Percentiles rank a stretch among this genome's conserved stretches.
These are phyloP conservation scores for Pholiota molesta DNA, from an alignment of 768 basidiomycete species.

Conservation along the genomic window DNA sequence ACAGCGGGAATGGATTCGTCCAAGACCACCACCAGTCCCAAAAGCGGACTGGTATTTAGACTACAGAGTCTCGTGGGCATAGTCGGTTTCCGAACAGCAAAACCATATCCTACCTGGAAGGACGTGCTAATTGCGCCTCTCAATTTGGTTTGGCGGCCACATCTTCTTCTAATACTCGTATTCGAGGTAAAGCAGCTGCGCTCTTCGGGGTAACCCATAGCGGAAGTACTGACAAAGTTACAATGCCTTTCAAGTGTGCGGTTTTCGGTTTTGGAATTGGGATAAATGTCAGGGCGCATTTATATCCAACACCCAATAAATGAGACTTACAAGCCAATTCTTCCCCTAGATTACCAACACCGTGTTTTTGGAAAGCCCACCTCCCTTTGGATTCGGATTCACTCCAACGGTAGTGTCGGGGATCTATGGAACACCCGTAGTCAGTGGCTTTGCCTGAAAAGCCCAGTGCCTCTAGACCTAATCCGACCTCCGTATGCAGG, in stretches of 20 bases:
- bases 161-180: slow-evolving; percentile 50
- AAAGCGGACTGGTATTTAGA: slow-evolving; percentile 44
- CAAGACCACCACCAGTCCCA: slow-evolving; percentile 42
- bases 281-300: slow-evolving; percentile 44
- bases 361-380: slow-evolving; percentile 60
- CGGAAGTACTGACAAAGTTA: neutral
- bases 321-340: neutral
- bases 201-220: no score
- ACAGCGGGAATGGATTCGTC: slow-evolving; percentile 31
- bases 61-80: slow-evolving; percentile 65
- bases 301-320: neutral
- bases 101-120: slow-evolving; percentile 55
- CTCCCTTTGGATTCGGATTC: slow-evolving; percentile 57
- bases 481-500: slow-evolving; percentile 26
- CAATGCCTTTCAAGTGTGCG: neutral
- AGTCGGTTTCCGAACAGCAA: slow-evolving; percentile 58
- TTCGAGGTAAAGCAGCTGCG: slow-evolving; percentile 45
- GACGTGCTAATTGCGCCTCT: slow-evolving; percentile 47
- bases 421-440: slow-evolving; percentile 57
- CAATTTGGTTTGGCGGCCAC: slow-evolving; percentile 64
- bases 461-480: no score
- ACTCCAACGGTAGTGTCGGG: slow-evolving; percentile 52
- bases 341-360: slow-evolving; percentile 45
- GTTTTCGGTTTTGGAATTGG: slow-evolving; percentile 69
- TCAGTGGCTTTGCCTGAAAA: slow-evolving; percentile 23